phyloP scores from a whole-genome alignment of 2,329 filamentous ascomycete genomes.

The Chrysoporthe cubensis region DNA sequence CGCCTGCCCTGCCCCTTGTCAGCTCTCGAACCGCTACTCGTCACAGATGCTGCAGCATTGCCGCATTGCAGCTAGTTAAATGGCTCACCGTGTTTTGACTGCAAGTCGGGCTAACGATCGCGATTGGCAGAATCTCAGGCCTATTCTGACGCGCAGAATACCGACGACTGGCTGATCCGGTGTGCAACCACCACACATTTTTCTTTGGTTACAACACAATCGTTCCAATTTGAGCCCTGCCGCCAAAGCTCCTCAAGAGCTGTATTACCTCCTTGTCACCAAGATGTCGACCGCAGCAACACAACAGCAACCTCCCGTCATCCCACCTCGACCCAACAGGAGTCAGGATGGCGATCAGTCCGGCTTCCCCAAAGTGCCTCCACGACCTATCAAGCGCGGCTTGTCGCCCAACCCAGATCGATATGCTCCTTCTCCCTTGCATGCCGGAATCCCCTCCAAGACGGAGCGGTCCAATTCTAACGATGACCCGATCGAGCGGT shows the following conservation, averaged over 20 bases:
- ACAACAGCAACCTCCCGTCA: conserved; percentile 54
- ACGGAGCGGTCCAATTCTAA: conserved; percentile 42
- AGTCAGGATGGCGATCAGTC: conserved; percentile 49
- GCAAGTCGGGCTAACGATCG: conserved; percentile 14
- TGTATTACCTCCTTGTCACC: conserved; percentile 1
- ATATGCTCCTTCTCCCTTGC: conserved; percentile 85
- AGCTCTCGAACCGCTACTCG: background rate
- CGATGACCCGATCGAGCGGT: conserved; percentile 58
- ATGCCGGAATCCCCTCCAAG: conserved; percentile 64
- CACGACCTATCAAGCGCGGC: conserved; percentile 78
- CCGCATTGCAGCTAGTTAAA: background rate
- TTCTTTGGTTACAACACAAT: background rate
- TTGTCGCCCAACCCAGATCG: conserved; percentile 76
- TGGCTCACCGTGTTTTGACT: conserved; percentile 19
- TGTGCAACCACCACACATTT: background rate
- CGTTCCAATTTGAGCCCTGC: background rate
- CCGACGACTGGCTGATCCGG: conserved; percentile 4
- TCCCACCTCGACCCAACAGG: conserved; percentile 61
- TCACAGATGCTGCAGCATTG: conserved; percentile 3
- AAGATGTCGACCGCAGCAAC: conserved; percentile 53
- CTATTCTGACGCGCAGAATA: background rate
- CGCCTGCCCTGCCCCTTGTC: background rate
- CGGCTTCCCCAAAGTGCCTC: conserved; percentile 71
- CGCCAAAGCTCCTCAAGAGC: background rate
- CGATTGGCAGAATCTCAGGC: conserved; percentile 1